Evolutionary conservation across 2,329 filamentous ascomycete genomes (phyloP), one percentile per base, ranked within the genome.

Genomic region (Aureobasidium sp.): DNA sequence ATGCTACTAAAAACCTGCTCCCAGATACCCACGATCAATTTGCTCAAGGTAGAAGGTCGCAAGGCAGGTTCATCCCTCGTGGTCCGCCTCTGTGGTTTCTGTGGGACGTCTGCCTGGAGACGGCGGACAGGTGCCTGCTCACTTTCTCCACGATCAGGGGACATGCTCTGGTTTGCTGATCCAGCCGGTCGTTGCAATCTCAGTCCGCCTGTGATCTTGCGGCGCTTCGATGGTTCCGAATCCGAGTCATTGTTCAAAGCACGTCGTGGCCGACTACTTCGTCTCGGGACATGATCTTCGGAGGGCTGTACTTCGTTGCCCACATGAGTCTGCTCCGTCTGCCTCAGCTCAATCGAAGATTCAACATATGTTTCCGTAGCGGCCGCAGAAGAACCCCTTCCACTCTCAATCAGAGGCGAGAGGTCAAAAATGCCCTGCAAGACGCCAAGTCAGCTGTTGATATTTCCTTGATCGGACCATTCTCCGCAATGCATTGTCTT

Each of bases 21-120:
- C 78, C 78, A 81, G 17, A 81, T 79, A 4, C 79, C 78, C 24
- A 74, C 72, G 49, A 81, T 75, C 47, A 81, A 71, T 63, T 80
- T 81, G 63, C 79, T 77, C 17, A 78, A 66, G 5, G 76, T 79
- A 0, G 78, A 79, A 1, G 78, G 78, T 61, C 79, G 75, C 54
- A 80, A 70, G 11, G 73, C 73, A 3, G 44, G 58, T 37, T 61
- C 58, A 22, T 61, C 58, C 14, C 40, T 29, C 4, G 47, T 29
- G 0, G 76, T 75, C 19, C 65, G 19, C 67, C 66, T 53, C 63
- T 64, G 39, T 37, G 60, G 57, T 67, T 65, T 53, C 67, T 68
- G 39, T 66, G 67, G 6, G 67, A 64, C 37, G 66, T 64, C 39
- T 66, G 63, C 22, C 59, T 64, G 31, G 50, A 48, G 40, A 50